Evolutionary conservation across 225 moss, liverwort and hornwort genomes (phyloP).

Genomic region (Physcomitrellopsis africana): DNA sequence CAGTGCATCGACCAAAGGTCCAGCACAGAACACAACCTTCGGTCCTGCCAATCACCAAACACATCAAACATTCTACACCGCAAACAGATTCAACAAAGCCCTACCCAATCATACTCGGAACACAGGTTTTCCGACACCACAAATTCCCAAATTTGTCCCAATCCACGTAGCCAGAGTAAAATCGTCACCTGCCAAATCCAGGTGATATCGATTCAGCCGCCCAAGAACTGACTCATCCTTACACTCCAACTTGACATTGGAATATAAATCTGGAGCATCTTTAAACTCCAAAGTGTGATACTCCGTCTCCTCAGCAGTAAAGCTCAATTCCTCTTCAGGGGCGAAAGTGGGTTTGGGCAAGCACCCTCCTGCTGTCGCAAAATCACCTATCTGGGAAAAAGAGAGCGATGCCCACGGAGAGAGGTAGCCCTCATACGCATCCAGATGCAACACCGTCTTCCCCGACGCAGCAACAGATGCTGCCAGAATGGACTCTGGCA

Average conservation of each 20-base stretch:
- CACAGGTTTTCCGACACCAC: neutral
- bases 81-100: neutral
- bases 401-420: constrained; percentile 91
- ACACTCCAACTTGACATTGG: constrained; percentile 50
- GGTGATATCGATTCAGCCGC: constrained; percentile 55
- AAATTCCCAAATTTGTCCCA: neutral
- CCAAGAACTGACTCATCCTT: constrained; percentile 60
- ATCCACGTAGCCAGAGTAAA: neutral
- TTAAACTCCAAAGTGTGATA: constrained; percentile 49
- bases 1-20: constrained; percentile 72
- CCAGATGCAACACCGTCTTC: constrained; percentile 80
- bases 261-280: constrained; percentile 52
- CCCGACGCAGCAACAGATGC: constrained; percentile 79
- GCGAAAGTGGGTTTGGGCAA: constrained; percentile 38
- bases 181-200: constrained; percentile 58
- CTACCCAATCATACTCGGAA: neutral
- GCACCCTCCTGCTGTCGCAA: constrained; percentile 57
- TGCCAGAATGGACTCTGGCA: constrained; percentile 88
- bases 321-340: constrained; percentile 20
- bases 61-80: neutral
- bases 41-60: constrained; percentile 56
- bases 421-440: constrained; percentile 77
- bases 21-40: constrained; percentile 83
- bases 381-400: constrained; percentile 60
- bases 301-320: constrained; percentile 7